Evolutionary conservation across 345 rosid genomes (phyloP).

Genomic region (Murraya paniculata): DNA sequence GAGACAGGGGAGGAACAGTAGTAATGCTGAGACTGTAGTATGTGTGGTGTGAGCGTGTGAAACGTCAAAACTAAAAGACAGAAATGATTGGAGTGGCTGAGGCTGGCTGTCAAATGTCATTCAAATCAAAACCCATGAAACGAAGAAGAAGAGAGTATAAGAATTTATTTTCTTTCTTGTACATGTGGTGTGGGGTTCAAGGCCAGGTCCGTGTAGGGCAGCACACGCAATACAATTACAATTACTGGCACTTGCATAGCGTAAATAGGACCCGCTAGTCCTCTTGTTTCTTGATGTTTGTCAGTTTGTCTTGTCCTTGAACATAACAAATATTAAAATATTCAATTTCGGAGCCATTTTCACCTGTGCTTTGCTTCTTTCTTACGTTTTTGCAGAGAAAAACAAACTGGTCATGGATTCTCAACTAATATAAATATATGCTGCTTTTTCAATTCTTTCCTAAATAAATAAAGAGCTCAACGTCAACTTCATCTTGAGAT

Average conservation of each 20-base stretch:
- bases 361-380: slow-evolving; percentile 47
- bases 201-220: not conserved
- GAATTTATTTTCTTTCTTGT: not conserved
- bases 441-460: slow-evolving; percentile 4
- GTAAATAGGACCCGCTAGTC: slow-evolving; percentile 13
- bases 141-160: not conserved
- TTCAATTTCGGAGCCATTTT: slow-evolving; percentile 7
- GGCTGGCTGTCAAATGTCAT: not conserved
- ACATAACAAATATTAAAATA: not conserved
- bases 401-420: slow-evolving; percentile 30
- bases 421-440: slow-evolving; percentile 21
- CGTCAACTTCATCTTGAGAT: slow-evolving; percentile 13
- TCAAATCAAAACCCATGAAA: slow-evolving; percentile 17
- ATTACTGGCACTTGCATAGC: slow-evolving; percentile 7
- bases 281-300: slow-evolving; percentile 8
- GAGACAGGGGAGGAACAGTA: not conserved
- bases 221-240: no score
- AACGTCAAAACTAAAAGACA: slow-evolving; percentile 9
- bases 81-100: not conserved
- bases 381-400: slow-evolving; percentile 49
- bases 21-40: no score
- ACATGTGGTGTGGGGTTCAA: not conserved
- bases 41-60: not conserved
- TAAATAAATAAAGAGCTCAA: slow-evolving; percentile 5
- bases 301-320: not conserved